phyloP scores from a whole-genome alignment of 345 rosid species.

The Eucalyptus tenuipes region DNA sequence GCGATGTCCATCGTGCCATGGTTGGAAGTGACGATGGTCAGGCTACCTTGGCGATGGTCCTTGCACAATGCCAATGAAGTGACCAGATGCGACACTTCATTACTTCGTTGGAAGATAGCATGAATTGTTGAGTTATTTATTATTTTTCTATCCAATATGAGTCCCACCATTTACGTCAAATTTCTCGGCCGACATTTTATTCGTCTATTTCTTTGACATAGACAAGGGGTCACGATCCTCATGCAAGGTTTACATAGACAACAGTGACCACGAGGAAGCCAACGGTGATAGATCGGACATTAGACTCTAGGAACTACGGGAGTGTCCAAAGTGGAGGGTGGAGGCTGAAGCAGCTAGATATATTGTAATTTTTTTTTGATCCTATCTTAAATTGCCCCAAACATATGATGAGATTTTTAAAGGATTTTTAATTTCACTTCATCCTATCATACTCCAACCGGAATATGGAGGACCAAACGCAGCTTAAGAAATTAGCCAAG shows the following conservation, averaged over 20 bases:
- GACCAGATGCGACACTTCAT: background rate
- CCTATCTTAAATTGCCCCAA: background rate
- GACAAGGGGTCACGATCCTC: background rate
- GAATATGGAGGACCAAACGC: background rate
- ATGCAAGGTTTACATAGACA: background rate
- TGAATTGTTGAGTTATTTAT: background rate
- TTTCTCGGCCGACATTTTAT: background rate
- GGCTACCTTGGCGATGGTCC: background rate
- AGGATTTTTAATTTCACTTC: background rate
- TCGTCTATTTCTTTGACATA: background rate
- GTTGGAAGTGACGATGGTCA: background rate
- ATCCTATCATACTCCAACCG: background rate
- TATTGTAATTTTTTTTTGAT: accelerated
- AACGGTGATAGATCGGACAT: background rate
- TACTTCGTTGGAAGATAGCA: background rate
- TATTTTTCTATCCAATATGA: background rate
- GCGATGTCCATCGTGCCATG: background rate
- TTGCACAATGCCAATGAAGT: background rate
- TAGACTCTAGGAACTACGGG: background rate
- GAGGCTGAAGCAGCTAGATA: background rate
- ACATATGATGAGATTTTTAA: background rate
- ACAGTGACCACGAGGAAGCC: background rate
- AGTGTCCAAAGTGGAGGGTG: background rate
- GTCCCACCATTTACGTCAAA: background rate
- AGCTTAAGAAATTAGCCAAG: background rate